Evolutionary conservation across 2,329 filamentous ascomycete genomes (phyloP).

Genomic region (Trichoderma polysporum): DNA sequence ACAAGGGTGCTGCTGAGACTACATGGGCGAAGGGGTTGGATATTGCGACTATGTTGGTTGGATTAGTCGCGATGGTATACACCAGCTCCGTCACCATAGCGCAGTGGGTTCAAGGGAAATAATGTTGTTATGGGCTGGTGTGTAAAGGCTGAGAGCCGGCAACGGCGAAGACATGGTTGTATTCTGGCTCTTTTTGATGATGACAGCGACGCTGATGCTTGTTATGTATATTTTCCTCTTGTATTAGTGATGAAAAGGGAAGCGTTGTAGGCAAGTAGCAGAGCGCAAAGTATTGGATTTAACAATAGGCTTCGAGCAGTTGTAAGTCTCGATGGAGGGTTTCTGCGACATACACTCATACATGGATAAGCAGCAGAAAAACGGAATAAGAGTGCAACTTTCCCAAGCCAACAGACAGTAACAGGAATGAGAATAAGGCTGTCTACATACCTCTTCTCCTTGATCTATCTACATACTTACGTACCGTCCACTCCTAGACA

Average conservation of each 20-base stretch:
- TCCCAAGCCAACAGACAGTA: neutral
- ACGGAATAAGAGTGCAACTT: neutral
- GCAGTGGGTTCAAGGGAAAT: slow-evolving; percentile 34
- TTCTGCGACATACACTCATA: neutral
- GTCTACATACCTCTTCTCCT: neutral
- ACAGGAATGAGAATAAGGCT: neutral
- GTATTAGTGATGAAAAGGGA: neutral
- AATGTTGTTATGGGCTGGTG: neutral
- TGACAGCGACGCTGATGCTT: neutral
- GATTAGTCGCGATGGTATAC: slow-evolving; percentile 67
- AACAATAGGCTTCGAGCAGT: neutral
- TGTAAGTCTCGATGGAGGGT: neutral
- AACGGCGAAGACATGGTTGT: neutral
- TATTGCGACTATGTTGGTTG: slow-evolving; percentile 61
- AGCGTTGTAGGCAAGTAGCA: neutral
- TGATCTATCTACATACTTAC: neutral
- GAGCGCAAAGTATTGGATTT: neutral
- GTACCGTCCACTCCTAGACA: neutral
- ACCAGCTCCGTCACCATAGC: slow-evolving; percentile 62
- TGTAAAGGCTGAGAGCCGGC: neutral
- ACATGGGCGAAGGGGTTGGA: slow-evolving; percentile 57
- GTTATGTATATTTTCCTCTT: neutral
- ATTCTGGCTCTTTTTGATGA: neutral
- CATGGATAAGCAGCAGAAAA: neutral
- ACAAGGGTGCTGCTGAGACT: slow-evolving; percentile 62